Conservation (phyloP, 805 yeast genomes). For the Candida khao-thaluensis region DNA sequence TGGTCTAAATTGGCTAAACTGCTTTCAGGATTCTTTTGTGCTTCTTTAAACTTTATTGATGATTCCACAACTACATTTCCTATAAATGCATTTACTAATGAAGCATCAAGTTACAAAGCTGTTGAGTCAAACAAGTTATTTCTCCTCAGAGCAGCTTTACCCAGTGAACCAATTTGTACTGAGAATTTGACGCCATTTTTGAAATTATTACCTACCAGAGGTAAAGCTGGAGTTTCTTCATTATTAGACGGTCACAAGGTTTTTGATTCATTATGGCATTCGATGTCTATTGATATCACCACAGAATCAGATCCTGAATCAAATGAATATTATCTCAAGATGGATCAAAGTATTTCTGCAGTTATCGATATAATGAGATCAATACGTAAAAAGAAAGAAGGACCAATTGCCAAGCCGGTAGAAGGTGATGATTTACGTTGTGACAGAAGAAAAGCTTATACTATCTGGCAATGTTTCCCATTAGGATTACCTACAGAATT, state of each 20-base stretch:
- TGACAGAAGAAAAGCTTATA: conserved; percentile 58
- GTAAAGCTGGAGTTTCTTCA: conserved; percentile 83
- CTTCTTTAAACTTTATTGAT: conserved; percentile 87
- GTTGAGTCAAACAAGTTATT: conserved; percentile 41
- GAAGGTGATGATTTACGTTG: conserved; percentile 72
- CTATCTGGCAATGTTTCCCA: conserved; percentile 78
- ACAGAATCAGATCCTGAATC: conserved; percentile 47
- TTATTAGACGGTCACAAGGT: conserved; percentile 86
- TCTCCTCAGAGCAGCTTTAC: conserved; percentile 79
- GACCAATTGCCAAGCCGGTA: conserved; percentile 79
- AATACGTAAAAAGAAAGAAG: conserved; percentile 53
- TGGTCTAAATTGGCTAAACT: conserved; percentile 77
- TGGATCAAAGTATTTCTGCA: conserved; percentile 68
- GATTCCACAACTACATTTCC: conserved; percentile 68
- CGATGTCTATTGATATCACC: conserved; percentile 80
- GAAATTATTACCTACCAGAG: conserved; percentile 87
- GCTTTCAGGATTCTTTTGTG: conserved; percentile 90
- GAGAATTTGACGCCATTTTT: conserved; percentile 94
- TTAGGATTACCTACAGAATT: conserved; percentile 48
- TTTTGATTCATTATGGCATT: conserved; percentile 91
- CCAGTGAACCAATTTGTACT: conserved; percentile 94
- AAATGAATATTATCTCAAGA: conserved; percentile 44
- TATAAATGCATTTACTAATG: conserved; percentile 31
- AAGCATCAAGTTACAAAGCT: conserved; percentile 21
- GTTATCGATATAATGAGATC: conserved; percentile 71